These are phyloP conservation scores for Coemansia sp. DNA, from an alignment of 371 early-diverging fungal species.

Conservation along the genomic window DNA sequence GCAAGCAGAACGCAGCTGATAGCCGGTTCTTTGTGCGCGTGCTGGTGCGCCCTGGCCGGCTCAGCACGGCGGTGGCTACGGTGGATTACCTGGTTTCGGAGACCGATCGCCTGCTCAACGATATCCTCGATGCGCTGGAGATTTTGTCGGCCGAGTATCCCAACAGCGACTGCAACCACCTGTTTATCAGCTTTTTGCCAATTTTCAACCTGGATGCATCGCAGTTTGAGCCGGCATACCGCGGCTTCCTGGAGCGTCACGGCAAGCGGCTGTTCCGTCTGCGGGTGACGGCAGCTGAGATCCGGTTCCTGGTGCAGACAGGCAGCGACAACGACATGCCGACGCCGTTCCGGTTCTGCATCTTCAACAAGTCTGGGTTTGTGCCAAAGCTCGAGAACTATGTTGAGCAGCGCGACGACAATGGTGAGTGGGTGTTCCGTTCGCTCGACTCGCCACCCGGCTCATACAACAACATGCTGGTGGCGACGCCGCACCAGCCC, in stretches of 20 bases:
- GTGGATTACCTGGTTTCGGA: slow-evolving; percentile 92
- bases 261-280: slow-evolving; percentile 93
- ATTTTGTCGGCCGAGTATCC: slow-evolving; percentile 83
- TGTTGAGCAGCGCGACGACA: slow-evolving; percentile 74
- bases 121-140: slow-evolving; percentile 92
- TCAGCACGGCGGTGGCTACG: slow-evolving; percentile 76
- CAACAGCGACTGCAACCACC: slow-evolving; percentile 96
- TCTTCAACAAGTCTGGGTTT: slow-evolving; percentile 88
- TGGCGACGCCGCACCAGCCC: slow-evolving; percentile 81
- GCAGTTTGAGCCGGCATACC: slow-evolving; percentile 80
- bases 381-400: slow-evolving; percentile 90
- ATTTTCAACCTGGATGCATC: slow-evolving; percentile 85
- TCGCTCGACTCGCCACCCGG: slow-evolving; percentile 66
- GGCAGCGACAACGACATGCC: slow-evolving; percentile 61
- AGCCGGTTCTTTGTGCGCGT: slow-evolving; percentile 96
- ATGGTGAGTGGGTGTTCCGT: slow-evolving; percentile 63
- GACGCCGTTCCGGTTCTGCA: slow-evolving; percentile 86
- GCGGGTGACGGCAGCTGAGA: slow-evolving; percentile 91
- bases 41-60: slow-evolving; percentile 88
- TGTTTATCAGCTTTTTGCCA: slow-evolving; percentile 96
- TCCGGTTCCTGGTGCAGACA: slow-evolving; percentile 85
- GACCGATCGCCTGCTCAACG: slow-evolving; percentile 85
- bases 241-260: slow-evolving; percentile 89
- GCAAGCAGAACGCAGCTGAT: slow-evolving; percentile 91
- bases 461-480: slow-evolving; percentile 79